A percentile compares a stretch with the other conserved stretches of the same genome.
Conservation (phyloP, 495 filamentous ascomycete species). For the Aspergillus diversus region DNA sequence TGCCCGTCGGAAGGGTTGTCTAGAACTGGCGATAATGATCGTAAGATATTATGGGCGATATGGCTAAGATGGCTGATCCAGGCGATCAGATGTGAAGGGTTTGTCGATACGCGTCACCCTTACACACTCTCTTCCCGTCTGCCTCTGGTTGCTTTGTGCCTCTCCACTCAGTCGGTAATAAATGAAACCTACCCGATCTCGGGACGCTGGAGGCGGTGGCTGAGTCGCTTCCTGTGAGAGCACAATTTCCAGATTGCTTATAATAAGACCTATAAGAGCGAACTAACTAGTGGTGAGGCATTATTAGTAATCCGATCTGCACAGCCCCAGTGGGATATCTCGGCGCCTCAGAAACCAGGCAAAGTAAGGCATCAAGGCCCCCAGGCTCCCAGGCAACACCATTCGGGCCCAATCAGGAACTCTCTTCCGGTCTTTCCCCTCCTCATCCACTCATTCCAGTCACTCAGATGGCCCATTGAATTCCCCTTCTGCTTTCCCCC, state of each 20-base stretch:
- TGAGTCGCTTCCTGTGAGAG: neutral
- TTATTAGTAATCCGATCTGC: constrained; percentile 7
- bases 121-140: neutral
- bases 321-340: constrained; percentile 19
- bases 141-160: too few species aligned
- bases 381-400: constrained; percentile 21
- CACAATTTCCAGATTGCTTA: too few species aligned
- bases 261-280: too few species aligned
- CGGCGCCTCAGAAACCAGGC: constrained; percentile 14
- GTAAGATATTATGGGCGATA: neutral
- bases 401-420: constrained; percentile 28
- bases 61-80: too few species aligned
- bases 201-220: constrained; percentile 15
- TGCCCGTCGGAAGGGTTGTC: neutral
- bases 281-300: neutral
- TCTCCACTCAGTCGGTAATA: too few species aligned
- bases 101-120: neutral
- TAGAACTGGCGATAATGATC: neutral
- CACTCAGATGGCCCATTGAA: constrained; percentile 11
- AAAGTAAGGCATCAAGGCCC: neutral
- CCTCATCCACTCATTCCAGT: constrained; percentile 15
- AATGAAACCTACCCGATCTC: neutral
- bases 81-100: neutral
- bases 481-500: constrained; percentile 13
- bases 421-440: neutral